Percentiles rank a stretch among this genome's conserved stretches.
Conservation (phyloP, 306 rosid genomes). For the Styphnolobium japonicum region DNA sequence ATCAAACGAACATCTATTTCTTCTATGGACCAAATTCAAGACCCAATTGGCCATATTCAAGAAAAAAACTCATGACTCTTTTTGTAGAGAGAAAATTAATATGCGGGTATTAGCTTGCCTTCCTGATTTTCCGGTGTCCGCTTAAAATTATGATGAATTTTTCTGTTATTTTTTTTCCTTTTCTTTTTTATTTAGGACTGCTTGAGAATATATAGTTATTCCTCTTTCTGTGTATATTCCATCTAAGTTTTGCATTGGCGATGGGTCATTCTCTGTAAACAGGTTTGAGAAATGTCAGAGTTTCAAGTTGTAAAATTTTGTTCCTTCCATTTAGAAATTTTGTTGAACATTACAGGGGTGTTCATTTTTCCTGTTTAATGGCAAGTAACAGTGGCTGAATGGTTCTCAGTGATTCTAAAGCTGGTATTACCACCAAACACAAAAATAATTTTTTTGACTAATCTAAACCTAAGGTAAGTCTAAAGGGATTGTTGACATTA, state of each 20-base stretch:
- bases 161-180: not conserved
- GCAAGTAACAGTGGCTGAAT: slow-evolving; percentile 17
- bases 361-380: not conserved
- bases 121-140: slow-evolving; percentile 1
- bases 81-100: slow-evolving; percentile 17
- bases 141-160: slow-evolving; percentile 19
- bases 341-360: not conserved
- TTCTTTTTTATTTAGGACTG: not conserved
- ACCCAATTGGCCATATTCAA: slow-evolving; percentile 36
- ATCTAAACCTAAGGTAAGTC: slow-evolving; percentile 21
- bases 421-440: slow-evolving; percentile 36
- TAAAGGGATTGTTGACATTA: slow-evolving; percentile 39
- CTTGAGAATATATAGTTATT: not conserved
- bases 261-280: slow-evolving; percentile 24
- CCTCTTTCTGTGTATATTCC: slow-evolving; percentile 12
- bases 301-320: slow-evolving; percentile 15
- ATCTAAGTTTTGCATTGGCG: slow-evolving; percentile 24
- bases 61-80: slow-evolving; percentile 24
- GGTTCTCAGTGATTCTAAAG: slow-evolving; percentile 22
- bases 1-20: slow-evolving; percentile 73
- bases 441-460: slow-evolving; percentile 31
- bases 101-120: not conserved
- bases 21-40: slow-evolving; percentile 47
- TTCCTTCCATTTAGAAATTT: slow-evolving; percentile 3
- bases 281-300: slow-evolving; percentile 30